A percentile compares a stretch with the other conserved stretches of the same genome.
Conservation (phyloP, 331 rosid genomes). For the Pyracantha coccinea region DNA sequence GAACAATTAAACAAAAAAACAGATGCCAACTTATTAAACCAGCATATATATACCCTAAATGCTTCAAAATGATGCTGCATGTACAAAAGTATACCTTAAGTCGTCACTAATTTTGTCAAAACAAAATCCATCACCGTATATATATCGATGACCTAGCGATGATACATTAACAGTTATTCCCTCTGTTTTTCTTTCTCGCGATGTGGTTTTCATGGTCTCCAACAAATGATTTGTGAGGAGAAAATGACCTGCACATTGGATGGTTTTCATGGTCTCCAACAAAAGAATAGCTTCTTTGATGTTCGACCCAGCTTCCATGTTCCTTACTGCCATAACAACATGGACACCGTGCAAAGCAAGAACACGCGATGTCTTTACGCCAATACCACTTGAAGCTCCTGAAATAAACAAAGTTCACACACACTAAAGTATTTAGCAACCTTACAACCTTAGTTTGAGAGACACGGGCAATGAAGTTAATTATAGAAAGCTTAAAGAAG, state of each 20-base stretch:
- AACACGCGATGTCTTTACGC: slow-evolving; percentile 60
- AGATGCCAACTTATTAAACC: too few species aligned
- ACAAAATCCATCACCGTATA: not conserved
- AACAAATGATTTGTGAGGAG: slow-evolving; percentile 1
- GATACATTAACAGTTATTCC: not conserved
- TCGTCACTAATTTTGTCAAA: not conserved
- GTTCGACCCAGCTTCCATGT: slow-evolving; percentile 40
- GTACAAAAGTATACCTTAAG: not conserved
- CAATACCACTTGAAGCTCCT: slow-evolving; percentile 96
- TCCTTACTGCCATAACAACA: slow-evolving; percentile 92
- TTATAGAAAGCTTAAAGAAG: not conserved
- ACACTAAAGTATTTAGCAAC: not conserved
- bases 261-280: too few species aligned
- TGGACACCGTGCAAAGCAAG: slow-evolving; percentile 70
- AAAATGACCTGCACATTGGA: slow-evolving; percentile 4
- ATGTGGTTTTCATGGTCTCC: slow-evolving; percentile 2
- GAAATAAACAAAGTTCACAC: slow-evolving; percentile 3
- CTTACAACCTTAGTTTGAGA: not conserved
- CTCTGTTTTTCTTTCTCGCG: not conserved
- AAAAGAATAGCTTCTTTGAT: slow-evolving; percentile 46
- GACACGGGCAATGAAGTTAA: not conserved
- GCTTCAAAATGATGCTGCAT: not conserved
- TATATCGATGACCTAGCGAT: not conserved
- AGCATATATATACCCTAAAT: too few species aligned
- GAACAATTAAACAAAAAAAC: too few species aligned